Percentiles rank a stretch among this genome's conserved stretches.
Conservation (phyloP, 2,329 filamentous ascomycete genomes). For the Fusarium falciforme region DNA sequence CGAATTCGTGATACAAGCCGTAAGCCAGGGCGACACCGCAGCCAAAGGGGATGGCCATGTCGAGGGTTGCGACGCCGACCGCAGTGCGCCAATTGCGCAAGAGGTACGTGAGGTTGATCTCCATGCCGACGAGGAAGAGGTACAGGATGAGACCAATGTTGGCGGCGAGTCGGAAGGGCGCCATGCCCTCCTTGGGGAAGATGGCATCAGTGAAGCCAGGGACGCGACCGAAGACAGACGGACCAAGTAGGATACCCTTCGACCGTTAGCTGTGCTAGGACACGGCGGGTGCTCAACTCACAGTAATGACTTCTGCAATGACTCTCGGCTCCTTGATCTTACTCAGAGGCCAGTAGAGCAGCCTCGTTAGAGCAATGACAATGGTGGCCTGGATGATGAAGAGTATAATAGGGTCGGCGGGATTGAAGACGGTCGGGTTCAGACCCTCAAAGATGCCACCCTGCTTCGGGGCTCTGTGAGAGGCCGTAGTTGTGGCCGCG, state of each 20-base stretch:
- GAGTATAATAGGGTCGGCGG: slow-evolving; percentile 19
- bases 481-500: too few relatives aligned
- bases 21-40: slow-evolving; percentile 83
- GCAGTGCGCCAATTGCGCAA: slow-evolving; percentile 84
- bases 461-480: slow-evolving; percentile 13
- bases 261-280: not conserved
- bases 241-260: slow-evolving; percentile 79
- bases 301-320: slow-evolving; percentile 82
- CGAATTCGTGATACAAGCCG: slow-evolving; percentile 82
- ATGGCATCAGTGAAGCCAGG: slow-evolving; percentile 80
- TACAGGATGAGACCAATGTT: slow-evolving; percentile 87
- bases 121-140: slow-evolving; percentile 88
- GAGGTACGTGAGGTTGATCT: slow-evolving; percentile 78
- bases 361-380: slow-evolving; percentile 16
- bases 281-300: not conserved
- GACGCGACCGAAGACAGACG: slow-evolving; percentile 87
- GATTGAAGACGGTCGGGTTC: slow-evolving; percentile 24
- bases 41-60: slow-evolving; percentile 85
- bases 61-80: slow-evolving; percentile 79
- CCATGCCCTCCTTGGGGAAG: slow-evolving; percentile 80
- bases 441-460: slow-evolving; percentile 28
- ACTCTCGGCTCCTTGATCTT: slow-evolving; percentile 82
- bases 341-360: slow-evolving; percentile 79
- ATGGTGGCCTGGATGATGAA: slow-evolving; percentile 33
- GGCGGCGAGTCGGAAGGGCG: slow-evolving; percentile 79